Conservation (phyloP, 2,329 filamentous ascomycete genomes). For the Cercospora sojina region DNA sequence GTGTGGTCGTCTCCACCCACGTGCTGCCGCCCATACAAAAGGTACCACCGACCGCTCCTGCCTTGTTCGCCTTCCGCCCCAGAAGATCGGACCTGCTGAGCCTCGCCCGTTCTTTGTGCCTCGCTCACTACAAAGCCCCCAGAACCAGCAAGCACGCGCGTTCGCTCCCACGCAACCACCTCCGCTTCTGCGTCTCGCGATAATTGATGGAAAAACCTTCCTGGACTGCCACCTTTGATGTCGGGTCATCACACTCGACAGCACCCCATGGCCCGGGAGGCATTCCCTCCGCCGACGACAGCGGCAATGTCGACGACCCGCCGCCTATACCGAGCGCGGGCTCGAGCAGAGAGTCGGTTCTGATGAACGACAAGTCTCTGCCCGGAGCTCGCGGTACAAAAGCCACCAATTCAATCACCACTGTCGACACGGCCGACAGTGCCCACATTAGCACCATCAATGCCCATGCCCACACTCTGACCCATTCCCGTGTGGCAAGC, state of each 20-base stretch:
- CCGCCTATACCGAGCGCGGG: constrained; percentile 36
- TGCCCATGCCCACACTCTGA: constrained; percentile 26
- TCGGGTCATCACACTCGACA: constrained; percentile 26
- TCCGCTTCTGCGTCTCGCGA: neutral
- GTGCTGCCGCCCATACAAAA: constrained; percentile 8
- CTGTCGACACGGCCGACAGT: constrained; percentile 20
- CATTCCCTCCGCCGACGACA: constrained; percentile 27
- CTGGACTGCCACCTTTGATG: constrained; percentile 23
- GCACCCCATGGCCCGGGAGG: constrained; percentile 26
- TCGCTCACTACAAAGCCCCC: neutral
- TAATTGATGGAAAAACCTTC: constrained; percentile 34
- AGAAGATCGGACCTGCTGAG: constrained; percentile 2
- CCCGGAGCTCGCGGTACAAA: constrained; percentile 31
- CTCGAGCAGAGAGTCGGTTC: constrained; percentile 29
- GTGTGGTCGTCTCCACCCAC: constrained; percentile 5
- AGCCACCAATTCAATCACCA: constrained; percentile 20
- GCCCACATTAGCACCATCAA: constrained; percentile 21
- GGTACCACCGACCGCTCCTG: constrained; percentile 3
- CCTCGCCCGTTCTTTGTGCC: constrained; percentile 13
- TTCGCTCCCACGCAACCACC: constrained; percentile 13
- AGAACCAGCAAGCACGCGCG: neutral
- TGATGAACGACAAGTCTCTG: constrained; percentile 30
- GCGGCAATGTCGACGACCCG: constrained; percentile 32
- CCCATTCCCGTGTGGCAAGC: constrained; percentile 20
- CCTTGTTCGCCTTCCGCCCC: neutral